phyloP scores from a whole-genome alignment of 2,329 filamentous ascomycete genomes.

The Ophiocordyceps camponoti-floridani region DNA sequence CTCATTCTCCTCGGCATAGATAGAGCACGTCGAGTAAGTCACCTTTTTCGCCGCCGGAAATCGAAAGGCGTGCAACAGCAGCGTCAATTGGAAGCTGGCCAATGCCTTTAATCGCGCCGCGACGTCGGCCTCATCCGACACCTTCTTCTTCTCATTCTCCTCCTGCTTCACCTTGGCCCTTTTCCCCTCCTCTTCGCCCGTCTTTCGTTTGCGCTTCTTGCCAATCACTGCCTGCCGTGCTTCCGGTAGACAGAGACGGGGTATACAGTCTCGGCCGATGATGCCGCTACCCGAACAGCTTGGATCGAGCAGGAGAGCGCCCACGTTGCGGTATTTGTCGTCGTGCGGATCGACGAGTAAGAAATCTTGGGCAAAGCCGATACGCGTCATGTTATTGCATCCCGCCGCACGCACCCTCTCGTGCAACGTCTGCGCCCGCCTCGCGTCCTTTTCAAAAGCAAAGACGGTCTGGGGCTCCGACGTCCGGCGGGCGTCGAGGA shows the following conservation, averaged over 20 bases:
- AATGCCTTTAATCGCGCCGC: slow-evolving; percentile 52
- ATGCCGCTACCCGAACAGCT: slow-evolving; percentile 95
- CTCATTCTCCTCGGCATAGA: slow-evolving; percentile 81
- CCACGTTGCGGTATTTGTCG: slow-evolving; percentile 48
- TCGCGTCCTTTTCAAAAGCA: slow-evolving; percentile 62
- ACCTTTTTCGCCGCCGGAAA: slow-evolving; percentile 63
- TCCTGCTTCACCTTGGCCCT: slow-evolving; percentile 32
- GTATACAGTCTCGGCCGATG: slow-evolving; percentile 67
- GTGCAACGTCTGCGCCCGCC: slow-evolving; percentile 55
- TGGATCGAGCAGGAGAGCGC: slow-evolving; percentile 71
- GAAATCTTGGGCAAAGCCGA: slow-evolving; percentile 68
- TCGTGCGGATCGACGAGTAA: slow-evolving; percentile 51
- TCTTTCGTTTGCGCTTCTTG: slow-evolving; percentile 25
- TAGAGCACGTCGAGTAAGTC: slow-evolving; percentile 86
- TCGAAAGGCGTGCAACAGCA: slow-evolving; percentile 67
- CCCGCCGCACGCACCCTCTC: slow-evolving; percentile 75
- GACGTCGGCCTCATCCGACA: slow-evolving; percentile 10
- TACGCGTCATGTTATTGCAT: slow-evolving; percentile 43
- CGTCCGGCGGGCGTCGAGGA: slow-evolving; percentile 32
- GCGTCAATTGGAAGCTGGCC: slow-evolving; percentile 62
- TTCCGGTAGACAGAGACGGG: slow-evolving; percentile 42
- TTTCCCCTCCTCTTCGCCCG: slow-evolving; percentile 37
- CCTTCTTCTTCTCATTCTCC: slow-evolving; percentile 30
- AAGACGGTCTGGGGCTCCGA: slow-evolving; percentile 32
- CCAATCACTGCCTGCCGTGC: slow-evolving; percentile 6